These are phyloP conservation scores for Prunus armeniaca DNA, from an alignment of 306 rosid genomes.

Conservation along the genomic window DNA sequence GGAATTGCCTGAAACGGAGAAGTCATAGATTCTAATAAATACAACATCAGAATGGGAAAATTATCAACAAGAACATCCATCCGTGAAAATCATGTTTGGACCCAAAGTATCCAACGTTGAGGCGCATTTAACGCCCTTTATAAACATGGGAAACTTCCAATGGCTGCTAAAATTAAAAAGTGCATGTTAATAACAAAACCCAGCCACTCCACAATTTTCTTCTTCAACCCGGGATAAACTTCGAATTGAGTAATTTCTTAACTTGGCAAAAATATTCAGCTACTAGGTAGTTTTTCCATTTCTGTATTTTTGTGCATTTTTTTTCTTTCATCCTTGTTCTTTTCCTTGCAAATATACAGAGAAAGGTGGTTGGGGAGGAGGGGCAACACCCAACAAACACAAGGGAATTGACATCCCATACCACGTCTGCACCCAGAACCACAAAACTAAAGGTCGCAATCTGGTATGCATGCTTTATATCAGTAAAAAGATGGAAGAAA, in stretches of 20 bases:
- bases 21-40: conserved; percentile 15
- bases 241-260: neutral
- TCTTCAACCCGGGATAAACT: neutral
- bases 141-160: neutral
- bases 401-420: neutral
- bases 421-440: neutral
- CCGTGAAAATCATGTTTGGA: neutral
- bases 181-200: neutral
- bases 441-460: neutral
- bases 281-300: neutral
- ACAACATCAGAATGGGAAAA: neutral
- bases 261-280: too few species aligned
- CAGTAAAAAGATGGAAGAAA: neutral
- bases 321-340: neutral
- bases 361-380: neutral
- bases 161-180: neutral
- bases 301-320: neutral
- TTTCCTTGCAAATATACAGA: too few species aligned
- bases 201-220: neutral
- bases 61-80: neutral
- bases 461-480: neutral
- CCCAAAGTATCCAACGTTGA: neutral
- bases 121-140: neutral
- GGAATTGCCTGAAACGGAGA: conserved; percentile 56
- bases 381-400: neutral